Conservation (phyloP, 139 green algal species). For the Nannochloris sp. region DNA sequence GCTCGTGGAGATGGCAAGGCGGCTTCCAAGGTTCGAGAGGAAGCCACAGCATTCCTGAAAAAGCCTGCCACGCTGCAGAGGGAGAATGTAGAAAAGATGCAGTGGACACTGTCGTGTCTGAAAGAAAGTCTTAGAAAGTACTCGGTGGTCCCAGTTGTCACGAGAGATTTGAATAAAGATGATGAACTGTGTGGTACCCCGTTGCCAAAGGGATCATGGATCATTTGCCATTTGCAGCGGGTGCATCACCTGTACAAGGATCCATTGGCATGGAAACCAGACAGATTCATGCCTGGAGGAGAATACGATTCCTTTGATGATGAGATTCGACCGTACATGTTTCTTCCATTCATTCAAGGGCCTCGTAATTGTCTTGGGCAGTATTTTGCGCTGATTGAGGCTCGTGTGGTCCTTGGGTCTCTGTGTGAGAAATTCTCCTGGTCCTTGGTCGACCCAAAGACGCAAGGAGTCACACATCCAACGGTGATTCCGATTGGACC, state of each 20-base stretch:
- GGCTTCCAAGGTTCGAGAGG: constrained; percentile 28
- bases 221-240: constrained; percentile 51
- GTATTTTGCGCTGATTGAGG: constrained; percentile 78
- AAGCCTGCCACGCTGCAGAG: constrained; percentile 22
- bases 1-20: constrained; percentile 16
- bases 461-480: constrained; percentile 32
- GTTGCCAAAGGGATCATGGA: constrained; percentile 57
- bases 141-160: constrained; percentile 87
- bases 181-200: constrained; percentile 59
- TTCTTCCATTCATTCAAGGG: constrained; percentile 91
- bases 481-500: constrained; percentile 72
- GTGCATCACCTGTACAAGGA: constrained; percentile 78
- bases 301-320: constrained; percentile 82
- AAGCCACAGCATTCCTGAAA: neutral
- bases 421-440: constrained; percentile 74
- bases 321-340: constrained; percentile 72
- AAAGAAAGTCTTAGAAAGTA: constrained; percentile 78
- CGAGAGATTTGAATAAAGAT: constrained; percentile 33
- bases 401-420: constrained; percentile 67
- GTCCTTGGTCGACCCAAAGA: constrained; percentile 20
- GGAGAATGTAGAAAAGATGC: constrained; percentile 58
- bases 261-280: constrained; percentile 60
- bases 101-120: constrained; percentile 70
- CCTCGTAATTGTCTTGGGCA: constrained; percentile 89
- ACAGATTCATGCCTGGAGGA: constrained; percentile 75